Evolutionary conservation across 768 basidiomycete species (phyloP), one percentile per base, ranked within the genome.

Genomic region (Tulasnella sp.): DNA sequence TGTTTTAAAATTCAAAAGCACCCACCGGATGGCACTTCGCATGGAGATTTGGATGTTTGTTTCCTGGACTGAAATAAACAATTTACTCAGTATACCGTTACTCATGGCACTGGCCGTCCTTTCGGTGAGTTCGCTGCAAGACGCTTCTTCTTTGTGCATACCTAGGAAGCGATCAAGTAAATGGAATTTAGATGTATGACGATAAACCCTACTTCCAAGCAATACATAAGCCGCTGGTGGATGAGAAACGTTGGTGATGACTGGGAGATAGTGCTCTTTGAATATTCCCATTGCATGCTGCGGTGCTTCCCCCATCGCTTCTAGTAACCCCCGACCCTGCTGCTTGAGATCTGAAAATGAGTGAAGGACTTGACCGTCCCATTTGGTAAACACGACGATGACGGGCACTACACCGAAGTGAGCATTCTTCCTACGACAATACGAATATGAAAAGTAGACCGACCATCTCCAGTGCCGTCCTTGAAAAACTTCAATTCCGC

Each of bases 341-440:
- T 7, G 12, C 16, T 22, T 16, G 8, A 45, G 20, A 12, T 20
- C 43, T 15, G 9, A 5, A 24, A 5, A 45, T 16, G 43, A 20
- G 16, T 45, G 16, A 7, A 16, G 6, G 16, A 5, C 43, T 20
- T 25, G 43, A 5, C 6, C 43, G 27, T 45, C 43, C 12, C 6
- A 25, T 27, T 45, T 45, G 27, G 43, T 45, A 28, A 45, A 45
- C 16, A 24, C 16, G 7, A 29, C 22, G 31, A 45, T 24, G 6
- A 45, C 43, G 43, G 43, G 43, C 16, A 45, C 43, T 45, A n/a
- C n/a, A n/a, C n/a, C n/a, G n/a, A n/a, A 45, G 5, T 19, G 20
- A 45, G 20, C 8, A 16, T 45, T 29, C 22, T 20, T 16, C 22
- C 27, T 22, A 5, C 5, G 41, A 22, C 20, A 45, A 25, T 10